Base-by-base conservation (phyloP, 164 flowering plant species). In the Vitis riparia region DNA sequence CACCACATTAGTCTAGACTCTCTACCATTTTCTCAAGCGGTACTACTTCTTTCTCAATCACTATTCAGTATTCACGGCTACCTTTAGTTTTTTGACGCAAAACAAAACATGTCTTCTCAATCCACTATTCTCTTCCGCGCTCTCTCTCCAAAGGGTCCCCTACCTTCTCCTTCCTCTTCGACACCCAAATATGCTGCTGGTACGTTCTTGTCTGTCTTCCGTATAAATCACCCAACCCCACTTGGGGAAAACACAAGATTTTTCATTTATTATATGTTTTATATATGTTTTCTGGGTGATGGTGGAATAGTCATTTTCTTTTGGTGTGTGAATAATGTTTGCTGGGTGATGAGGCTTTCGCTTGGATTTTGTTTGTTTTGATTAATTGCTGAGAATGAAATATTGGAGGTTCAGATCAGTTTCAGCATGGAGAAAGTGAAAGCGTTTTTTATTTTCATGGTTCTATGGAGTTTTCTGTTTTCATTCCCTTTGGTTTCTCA, bases 41-140 rank as follows among this genome's bases (percentile, higher is more conserved):
- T 2, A 37, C 5, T 37, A 37, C 44, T 37, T 37, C 44, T 37
- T 37, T 37, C 44, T 37, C 44, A 37, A 37, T 37, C 44, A 37
- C 5, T 37, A 6, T 37, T 37, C 6, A 5, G 44, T 37, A 0
- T 37, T 37, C 44, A 37, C 7, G 55, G 5, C 11, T 19, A 10
- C 17, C 13, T n/a, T 13, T n/a, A 23, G 27, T 11, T 48, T 17
- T 63, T 30, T 51, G 9, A 29, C n/a, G 13, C 50, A 11, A 64
- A 60, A 67, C 51, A 47, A 27, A 51, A 17, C 12, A 51, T 65
- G 55, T 61, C 71, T 49, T 44, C 64, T 50, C 65, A 19, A 49
- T 48, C 76, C 48, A 12, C 5, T 52, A 27, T 65, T 47, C 63
- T 47, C 30, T 14, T 57, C 47, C 58, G 13, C 51, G 57, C 52